A percentile compares a stretch with the other conserved stretches of the same genome.
Evolutionary conservation across 2,329 filamentous ascomycete species (phyloP).

Genomic region (Penicillium concentricum): DNA sequence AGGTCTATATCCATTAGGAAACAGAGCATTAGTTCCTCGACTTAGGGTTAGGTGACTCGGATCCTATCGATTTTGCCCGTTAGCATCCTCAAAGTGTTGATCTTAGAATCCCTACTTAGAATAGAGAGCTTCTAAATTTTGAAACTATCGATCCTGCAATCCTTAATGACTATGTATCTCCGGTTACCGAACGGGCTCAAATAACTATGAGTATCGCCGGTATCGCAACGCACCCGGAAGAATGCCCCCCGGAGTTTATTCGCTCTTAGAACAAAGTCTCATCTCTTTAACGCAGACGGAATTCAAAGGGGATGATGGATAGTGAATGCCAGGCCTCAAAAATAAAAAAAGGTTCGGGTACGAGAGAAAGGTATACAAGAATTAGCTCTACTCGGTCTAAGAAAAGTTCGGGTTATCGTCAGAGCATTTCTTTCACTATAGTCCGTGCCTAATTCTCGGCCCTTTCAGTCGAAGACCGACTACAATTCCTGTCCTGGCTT

Average conservation of each 20-base stretch:
- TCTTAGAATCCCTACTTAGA: background rate
- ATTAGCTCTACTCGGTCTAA: background rate
- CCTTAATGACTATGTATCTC: background rate
- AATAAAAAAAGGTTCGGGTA: conserved; percentile 6
- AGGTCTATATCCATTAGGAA: background rate
- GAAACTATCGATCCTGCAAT: background rate
- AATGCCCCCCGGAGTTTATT: background rate
- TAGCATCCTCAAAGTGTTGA: background rate
- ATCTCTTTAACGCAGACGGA: background rate
- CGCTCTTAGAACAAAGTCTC: background rate
- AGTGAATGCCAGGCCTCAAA: conserved; percentile 2
- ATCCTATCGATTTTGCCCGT: background rate
- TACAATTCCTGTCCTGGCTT: conserved; percentile 13
- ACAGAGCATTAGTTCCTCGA: background rate
- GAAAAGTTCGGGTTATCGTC: background rate
- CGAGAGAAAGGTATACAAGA: background rate
- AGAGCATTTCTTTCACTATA: conserved; percentile 3
- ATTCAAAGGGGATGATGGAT: background rate
- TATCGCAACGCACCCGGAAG: background rate
- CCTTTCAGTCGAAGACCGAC: conserved; percentile 10
- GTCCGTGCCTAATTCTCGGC: conserved; percentile 12
- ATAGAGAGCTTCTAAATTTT: background rate
- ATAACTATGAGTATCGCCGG: background rate
- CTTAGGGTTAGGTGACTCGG: background rate
- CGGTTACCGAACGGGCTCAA: background rate